Conservation (phyloP, 2,329 filamentous ascomycete species). For the Dothideomycetes sp. region DNA sequence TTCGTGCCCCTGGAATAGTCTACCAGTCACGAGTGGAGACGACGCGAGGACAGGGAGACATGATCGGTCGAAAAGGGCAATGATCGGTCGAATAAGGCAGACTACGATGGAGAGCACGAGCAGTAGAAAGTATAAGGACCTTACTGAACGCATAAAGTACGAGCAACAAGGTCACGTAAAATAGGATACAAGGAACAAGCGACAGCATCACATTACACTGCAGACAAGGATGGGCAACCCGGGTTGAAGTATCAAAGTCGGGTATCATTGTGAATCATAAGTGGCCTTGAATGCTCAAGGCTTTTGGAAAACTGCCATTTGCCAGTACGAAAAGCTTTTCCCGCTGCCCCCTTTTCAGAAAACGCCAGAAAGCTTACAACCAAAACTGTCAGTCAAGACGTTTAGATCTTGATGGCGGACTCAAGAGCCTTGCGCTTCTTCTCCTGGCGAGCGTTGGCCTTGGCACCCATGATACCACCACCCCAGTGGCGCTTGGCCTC, state of each 20-base stretch:
- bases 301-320: constrained; percentile 6
- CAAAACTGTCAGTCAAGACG: constrained; percentile 5
- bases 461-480: constrained; percentile 97
- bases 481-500: constrained; percentile 89
- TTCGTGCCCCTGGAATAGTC: too few relatives aligned
- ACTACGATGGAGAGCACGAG: too few relatives aligned
- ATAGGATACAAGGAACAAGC: too few relatives aligned
- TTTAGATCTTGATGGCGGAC: constrained; percentile 94
- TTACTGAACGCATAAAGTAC: too few relatives aligned
- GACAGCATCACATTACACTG: neutral
- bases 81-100: too few relatives aligned
- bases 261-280: neutral
- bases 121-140: too few relatives aligned
- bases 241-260: neutral
- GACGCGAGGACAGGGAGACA: too few relatives aligned
- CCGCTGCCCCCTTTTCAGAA: constrained; percentile 1
- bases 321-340: constrained; percentile 9
- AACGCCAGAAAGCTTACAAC: constrained; percentile 4
- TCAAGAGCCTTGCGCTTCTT: constrained; percentile 96
- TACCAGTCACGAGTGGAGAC: too few relatives aligned
- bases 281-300: neutral
- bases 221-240: neutral
- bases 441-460: constrained; percentile 66
- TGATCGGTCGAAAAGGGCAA: too few relatives aligned
- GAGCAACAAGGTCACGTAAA: too few relatives aligned